Percentiles rank a stretch among this genome's conserved stretches.
Evolutionary conservation across 306 rosid genomes (phyloP).

Genomic region (Hippophae tibetana): DNA sequence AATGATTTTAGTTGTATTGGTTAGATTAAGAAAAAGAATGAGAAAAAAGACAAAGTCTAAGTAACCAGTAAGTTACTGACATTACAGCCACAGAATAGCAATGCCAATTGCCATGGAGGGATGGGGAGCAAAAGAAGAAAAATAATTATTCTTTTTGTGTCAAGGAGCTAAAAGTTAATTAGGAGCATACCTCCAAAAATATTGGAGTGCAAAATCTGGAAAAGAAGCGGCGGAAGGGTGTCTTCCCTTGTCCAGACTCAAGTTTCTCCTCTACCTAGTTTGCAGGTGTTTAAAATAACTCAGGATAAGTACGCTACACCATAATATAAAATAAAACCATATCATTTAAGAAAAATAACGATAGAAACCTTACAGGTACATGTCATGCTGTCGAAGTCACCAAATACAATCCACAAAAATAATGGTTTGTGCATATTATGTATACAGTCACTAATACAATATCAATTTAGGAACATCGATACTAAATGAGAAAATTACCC

Average conservation of each 20-base stretch:
- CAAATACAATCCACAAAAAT: too few species aligned
- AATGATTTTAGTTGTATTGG: conserved; percentile 8
- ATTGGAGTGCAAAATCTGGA: conserved; percentile 93
- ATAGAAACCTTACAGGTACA: too few species aligned
- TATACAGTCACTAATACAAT: too few species aligned
- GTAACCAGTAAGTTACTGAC: background rate
- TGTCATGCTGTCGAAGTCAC: too few species aligned
- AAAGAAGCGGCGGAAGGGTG: conserved; percentile 64
- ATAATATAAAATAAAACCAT: too few species aligned
- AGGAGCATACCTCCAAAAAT: conserved; percentile 70
- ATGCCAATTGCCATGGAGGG: too few species aligned
- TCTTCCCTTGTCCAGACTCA: conserved; percentile 90
- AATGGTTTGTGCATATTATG: too few species aligned
- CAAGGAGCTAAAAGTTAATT: conserved; percentile 5
- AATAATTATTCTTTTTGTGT: background rate
- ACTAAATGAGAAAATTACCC: too few species aligned
- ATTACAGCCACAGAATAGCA: background rate
- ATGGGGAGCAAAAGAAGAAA: background rate
- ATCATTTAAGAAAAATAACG: too few species aligned
- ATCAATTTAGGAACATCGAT: too few species aligned
- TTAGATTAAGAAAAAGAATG: background rate
- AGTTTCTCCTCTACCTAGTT: conserved; percentile 93
- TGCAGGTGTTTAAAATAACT: conserved; percentile 14
- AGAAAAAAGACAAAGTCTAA: background rate
- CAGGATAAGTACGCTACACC: conserved; percentile 9